Base-by-base conservation (phyloP, 306 rosid species). In the Inga leiocalycina region DNA sequence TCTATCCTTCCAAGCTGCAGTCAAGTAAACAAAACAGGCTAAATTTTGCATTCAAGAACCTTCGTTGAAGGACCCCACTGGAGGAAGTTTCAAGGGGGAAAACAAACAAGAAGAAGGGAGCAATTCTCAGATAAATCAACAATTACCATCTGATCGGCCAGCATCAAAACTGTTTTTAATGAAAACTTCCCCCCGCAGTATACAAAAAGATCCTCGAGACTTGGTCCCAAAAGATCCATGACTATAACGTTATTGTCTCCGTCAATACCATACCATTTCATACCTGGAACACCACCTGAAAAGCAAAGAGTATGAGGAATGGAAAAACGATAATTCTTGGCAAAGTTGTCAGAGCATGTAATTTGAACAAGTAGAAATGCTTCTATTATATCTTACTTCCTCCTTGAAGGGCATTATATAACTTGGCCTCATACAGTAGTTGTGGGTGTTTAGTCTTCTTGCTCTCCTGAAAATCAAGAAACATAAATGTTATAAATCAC, bases 131-230 rank as follows among this genome's bases (percentile, higher is more conserved):
- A 76, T 62, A 76, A 54, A 75, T 41, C 15, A 52, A 73, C 72
- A 71, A 43, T 89, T 88, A 97, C 99, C 99, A 97, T 97, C 83
- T 94, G 98, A 87, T 94, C 98, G 10, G 97, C 99, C 89, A 97
- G 79, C 95, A 94, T 86, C 80, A 97, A 83, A 80, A 94, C 99
- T 52, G 98, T 90, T 89, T 94, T 97, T 69, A 92, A 84, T 22
- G 99, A 89, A 77, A 92, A 91, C 81, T 92, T 97, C 83, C 94
- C 89, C 79, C 98, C 97, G 10, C 98, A 91, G 48, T 92, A 97
- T 66, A 91, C 94, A 82, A 92, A 94, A 87, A 97, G 91, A 89
- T 97, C 99, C 85, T 97, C 99, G 22, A 97, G 92, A 86, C 99
- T 97, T 14, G 97, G 95, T 74, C 99, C 99, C 37, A 97, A 85